These are phyloP conservation scores for Penicillium bialowiezense DNA, from an alignment of 495 filamentous ascomycete species.

Conservation along the genomic window DNA sequence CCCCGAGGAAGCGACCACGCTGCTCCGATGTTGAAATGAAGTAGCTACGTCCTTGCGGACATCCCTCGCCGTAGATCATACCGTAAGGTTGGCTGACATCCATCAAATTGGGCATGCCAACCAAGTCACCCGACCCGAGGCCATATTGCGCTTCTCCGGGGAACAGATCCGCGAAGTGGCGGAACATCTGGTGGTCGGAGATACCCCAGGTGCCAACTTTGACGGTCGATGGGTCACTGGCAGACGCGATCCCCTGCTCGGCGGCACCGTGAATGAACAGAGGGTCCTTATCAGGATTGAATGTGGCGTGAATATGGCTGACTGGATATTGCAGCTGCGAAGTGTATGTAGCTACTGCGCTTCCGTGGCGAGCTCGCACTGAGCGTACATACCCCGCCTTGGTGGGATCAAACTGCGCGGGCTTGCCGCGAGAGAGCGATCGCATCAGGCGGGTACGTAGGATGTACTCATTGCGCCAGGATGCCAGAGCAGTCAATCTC, in stretches of 20 bases:
- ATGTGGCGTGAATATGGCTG: constrained; percentile 72
- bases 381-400: constrained; percentile 47
- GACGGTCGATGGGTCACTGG: constrained; percentile 70
- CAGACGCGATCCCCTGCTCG: constrained; percentile 67
- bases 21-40: constrained; percentile 73
- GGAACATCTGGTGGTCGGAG: constrained; percentile 67
- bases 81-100: constrained; percentile 84
- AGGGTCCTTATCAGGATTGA: constrained; percentile 68
- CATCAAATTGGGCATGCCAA: constrained; percentile 79
- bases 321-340: constrained; percentile 73
- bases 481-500: constrained; percentile 71
- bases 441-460: constrained; percentile 79
- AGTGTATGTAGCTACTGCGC: constrained; percentile 71
- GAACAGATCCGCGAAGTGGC: constrained; percentile 72
- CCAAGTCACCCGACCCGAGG: constrained; percentile 68
- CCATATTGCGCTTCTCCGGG: constrained; percentile 75
- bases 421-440: constrained; percentile 75
- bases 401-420: constrained; percentile 52
- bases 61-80: constrained; percentile 80
- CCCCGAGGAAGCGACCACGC: constrained; percentile 69
- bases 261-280: constrained; percentile 78
- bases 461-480: constrained; percentile 93
- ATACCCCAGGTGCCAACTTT: constrained; percentile 86
- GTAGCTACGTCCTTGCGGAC: constrained; percentile 73
- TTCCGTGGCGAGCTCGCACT: constrained; percentile 49